phyloP scores from a whole-genome alignment of 805 yeast genomes.

The Saturnispora saitoi region DNA sequence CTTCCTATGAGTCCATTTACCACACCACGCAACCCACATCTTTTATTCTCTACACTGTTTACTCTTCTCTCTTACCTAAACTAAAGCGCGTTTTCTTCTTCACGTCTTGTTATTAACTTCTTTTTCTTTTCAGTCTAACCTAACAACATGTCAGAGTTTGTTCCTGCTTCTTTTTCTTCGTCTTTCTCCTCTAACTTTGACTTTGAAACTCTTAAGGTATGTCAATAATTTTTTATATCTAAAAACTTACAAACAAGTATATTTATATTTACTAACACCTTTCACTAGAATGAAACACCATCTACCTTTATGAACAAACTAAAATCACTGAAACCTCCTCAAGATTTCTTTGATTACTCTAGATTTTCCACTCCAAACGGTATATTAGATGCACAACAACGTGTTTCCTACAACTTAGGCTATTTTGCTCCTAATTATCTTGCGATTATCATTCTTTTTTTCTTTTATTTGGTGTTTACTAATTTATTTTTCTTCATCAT shows the following conservation, averaged over 20 bases:
- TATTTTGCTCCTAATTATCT: slow-evolving; percentile 83
- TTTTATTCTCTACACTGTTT: too few relatives aligned
- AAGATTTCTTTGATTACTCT: slow-evolving; percentile 83
- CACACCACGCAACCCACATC: too few relatives aligned
- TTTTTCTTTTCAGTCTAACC: not conserved
- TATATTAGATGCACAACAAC: slow-evolving; percentile 72
- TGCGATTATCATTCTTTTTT: slow-evolving; percentile 53
- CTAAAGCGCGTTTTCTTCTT: not conserved
- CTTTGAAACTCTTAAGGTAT: slow-evolving; percentile 26
- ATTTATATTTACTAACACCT: not conserved
- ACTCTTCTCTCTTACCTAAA: too few relatives aligned
- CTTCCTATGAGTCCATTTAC: too few relatives aligned
- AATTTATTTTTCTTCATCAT: slow-evolving; percentile 77
- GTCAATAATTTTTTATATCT: slow-evolving; percentile 4
- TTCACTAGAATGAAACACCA: slow-evolving; percentile 26
- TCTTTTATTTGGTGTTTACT: slow-evolving; percentile 75
- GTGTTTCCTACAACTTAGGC: slow-evolving; percentile 75
- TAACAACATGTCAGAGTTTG: slow-evolving; percentile 24
- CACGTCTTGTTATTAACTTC: not conserved
- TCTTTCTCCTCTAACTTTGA: slow-evolving; percentile 27
- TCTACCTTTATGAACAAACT: slow-evolving; percentile 50
- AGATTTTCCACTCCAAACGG: slow-evolving; percentile 79
- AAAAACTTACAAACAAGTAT: too few relatives aligned
- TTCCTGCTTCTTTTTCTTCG: slow-evolving; percentile 30
- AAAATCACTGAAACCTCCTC: slow-evolving; percentile 68